Evolutionary conservation across 345 rosid species (phyloP), one percentile per base, ranked within the genome.

Genomic region (Brassica carinata): DNA sequence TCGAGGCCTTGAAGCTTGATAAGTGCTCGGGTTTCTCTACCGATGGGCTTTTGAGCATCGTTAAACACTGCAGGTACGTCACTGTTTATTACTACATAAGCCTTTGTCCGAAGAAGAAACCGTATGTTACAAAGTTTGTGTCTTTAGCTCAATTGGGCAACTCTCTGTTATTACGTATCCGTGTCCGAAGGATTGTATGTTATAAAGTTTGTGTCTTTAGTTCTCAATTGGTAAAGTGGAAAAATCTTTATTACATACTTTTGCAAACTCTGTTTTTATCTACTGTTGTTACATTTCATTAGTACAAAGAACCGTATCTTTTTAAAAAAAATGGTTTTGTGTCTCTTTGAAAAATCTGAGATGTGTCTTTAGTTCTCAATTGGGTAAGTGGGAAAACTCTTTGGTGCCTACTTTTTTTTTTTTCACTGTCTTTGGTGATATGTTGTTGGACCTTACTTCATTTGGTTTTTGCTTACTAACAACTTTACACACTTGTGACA

Each of bases 1-100:
- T 96, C 27, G 87, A 79, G 58, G 84, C 78, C 30, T 87, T 94
- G 74, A 93, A 89, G 84, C 92, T 96, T 10, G 99, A 96, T 68
- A 92, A 89, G 73, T 96, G 99, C 79, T 93, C 92, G 13, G 99
- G 97, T 0, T 92, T 96, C 75, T 86, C 94, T 18, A 93, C 97
- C 2, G 92, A 92, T 82, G 99, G 98, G 0, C 92, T 96, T 58
- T 77, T 85, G 33, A 93, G 90, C 78, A 77, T 96, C 55, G 90
- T 78, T 57, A 91, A 87, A 43, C 77, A 26, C 7, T 96, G 99
- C 97, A 89, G 91, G 99, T 93, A 83, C 18, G 57, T 51, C 1
- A 23, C 26, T 23, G 26, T 0, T 2, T 45, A 2, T 45, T 45
- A 13, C 4, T 45, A 45, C 55, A 14, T 45, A 23, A 45, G 1